Conservation (phyloP, 768 basidiomycete species). For the Serendipita indica region DNA sequence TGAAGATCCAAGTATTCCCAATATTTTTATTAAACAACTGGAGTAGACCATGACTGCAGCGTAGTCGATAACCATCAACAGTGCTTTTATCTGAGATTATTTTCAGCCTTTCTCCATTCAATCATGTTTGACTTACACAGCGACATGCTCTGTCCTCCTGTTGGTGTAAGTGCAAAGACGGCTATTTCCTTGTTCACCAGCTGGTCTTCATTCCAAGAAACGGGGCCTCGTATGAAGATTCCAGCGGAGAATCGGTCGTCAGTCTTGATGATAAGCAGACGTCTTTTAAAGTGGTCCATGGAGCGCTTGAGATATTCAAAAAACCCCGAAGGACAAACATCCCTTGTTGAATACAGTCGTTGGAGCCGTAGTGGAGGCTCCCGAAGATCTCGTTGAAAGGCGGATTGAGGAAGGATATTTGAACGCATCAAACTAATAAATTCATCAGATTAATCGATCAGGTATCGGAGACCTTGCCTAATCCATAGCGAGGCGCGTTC, state of each 20-base stretch:
- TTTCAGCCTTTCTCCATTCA: background rate
- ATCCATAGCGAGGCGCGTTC: constrained; percentile 46
- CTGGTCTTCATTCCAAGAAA: constrained; percentile 45
- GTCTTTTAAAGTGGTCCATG: constrained; percentile 41
- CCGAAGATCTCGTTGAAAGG: constrained; percentile 30
- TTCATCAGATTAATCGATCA: background rate
- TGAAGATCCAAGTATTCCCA: constrained; percentile 43
- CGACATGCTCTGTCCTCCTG: background rate
- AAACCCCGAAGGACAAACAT: constrained; percentile 38
- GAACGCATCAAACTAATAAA: constrained; percentile 34
- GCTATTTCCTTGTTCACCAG: constrained; percentile 2
- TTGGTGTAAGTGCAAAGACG: background rate
- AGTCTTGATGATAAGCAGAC: constrained; percentile 36
- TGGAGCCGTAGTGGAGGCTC: constrained; percentile 43
- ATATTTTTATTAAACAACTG: constrained; percentile 43
- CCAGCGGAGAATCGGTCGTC: constrained; percentile 48
- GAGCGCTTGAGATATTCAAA: constrained; percentile 47
- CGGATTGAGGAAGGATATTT: constrained; percentile 32
- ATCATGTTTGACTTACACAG: background rate
- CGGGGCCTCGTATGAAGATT: constrained; percentile 45
- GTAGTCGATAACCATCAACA: constrained; percentile 35
- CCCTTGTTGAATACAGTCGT: constrained; percentile 42
- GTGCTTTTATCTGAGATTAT: background rate
- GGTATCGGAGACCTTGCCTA: constrained; percentile 18
- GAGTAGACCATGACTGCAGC: constrained; percentile 39